Evolutionary conservation across 257 asterid species (phyloP).

Genomic region (Plantago major): DNA sequence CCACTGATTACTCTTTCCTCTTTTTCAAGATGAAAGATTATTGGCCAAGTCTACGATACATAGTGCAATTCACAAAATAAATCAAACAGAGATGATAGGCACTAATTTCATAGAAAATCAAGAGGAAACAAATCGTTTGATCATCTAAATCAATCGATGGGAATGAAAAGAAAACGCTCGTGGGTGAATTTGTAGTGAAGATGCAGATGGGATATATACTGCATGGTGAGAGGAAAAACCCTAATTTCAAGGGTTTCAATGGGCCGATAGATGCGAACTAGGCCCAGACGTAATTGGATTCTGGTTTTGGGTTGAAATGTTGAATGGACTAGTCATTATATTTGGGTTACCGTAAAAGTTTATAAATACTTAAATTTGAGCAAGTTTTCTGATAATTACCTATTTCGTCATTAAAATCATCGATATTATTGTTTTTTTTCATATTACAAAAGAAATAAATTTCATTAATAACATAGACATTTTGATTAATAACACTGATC

Average conservation of each 20-base stretch:
- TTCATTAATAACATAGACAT: no score
- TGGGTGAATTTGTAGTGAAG: neutral
- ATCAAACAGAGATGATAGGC: neutral
- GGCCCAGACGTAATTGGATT: neutral
- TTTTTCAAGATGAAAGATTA: constrained; percentile 13
- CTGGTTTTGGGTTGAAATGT: neutral
- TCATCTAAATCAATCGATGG: no score
- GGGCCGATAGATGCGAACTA: neutral
- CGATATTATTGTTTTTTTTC: no score
- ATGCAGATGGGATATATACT: neutral
- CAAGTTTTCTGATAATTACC: no score
- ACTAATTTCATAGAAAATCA: neutral
- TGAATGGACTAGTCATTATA: neutral
- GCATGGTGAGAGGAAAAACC: neutral
- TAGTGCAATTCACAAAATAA: constrained; percentile 22
- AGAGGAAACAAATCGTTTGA: no score
- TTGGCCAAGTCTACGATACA: constrained; percentile 26
- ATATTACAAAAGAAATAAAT: no score
- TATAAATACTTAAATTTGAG: no score
- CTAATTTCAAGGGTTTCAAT: neutral
- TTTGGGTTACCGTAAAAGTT: no score
- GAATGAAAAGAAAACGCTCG: no score
- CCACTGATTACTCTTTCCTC: constrained; percentile 21
- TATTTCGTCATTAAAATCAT: no score
- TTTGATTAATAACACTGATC: no score